Evolutionary conservation across 768 basidiomycete genomes (phyloP).

Genomic region (Macrocybe gigantea): DNA sequence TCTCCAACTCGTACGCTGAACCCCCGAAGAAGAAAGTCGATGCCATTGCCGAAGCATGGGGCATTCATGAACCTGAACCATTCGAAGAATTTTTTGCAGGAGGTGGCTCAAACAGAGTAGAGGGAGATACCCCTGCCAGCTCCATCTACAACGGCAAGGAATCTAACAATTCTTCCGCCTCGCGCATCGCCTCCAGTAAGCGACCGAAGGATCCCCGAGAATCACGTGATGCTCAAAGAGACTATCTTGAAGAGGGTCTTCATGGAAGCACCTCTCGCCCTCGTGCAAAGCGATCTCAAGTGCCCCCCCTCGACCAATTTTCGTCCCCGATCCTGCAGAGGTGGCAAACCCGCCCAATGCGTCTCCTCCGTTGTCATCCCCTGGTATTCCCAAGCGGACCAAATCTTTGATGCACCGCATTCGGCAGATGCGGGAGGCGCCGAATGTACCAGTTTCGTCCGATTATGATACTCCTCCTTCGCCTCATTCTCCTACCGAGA

Average conservation of each 20-base stretch:
- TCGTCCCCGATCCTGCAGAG: constrained; percentile 50
- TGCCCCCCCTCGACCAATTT: constrained; percentile 86
- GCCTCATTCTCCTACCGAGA: constrained; percentile 27
- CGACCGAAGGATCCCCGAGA: constrained; percentile 47
- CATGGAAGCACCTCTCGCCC: constrained; percentile 42
- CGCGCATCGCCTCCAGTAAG: constrained; percentile 18
- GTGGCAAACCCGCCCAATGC: constrained; percentile 27
- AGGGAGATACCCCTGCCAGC: constrained; percentile 55
- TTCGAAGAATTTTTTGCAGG: constrained; percentile 88
- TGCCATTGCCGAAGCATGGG: constrained; percentile 90
- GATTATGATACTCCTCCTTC: constrained; percentile 39
- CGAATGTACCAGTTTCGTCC: constrained; percentile 67
- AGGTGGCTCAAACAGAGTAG: constrained; percentile 45
- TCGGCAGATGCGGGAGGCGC: constrained; percentile 81
- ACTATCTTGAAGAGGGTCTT: constrained; percentile 17
- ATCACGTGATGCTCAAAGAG: constrained; percentile 30
- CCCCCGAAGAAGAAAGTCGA: constrained; percentile 83
- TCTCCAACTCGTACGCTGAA: constrained; percentile 43
- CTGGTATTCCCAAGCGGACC: constrained; percentile 59
- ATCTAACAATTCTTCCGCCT: constrained; percentile 26
- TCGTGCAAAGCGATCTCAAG: constrained; percentile 9
- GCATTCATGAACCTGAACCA: constrained; percentile 87
- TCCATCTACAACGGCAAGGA: constrained; percentile 69
- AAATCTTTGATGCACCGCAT: constrained; percentile 87
- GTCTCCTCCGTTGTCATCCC: constrained; percentile 36